Conservation (phyloP, 2,329 filamentous ascomycete genomes). For the Aspergillus awamori region DNA sequence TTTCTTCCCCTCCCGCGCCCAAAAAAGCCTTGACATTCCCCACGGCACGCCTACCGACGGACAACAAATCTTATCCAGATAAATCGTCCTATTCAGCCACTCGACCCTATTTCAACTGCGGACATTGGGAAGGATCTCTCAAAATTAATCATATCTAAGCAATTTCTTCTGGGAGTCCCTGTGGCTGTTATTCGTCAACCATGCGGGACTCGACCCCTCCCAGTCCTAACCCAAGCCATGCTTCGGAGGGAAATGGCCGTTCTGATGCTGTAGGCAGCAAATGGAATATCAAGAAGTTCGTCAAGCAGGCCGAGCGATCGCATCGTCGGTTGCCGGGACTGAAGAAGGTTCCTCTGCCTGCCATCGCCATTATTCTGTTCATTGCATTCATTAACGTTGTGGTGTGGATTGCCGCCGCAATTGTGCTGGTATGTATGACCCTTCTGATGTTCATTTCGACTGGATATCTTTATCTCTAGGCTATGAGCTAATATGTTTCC, state of each 20-base stretch:
- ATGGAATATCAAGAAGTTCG: conserved; percentile 35
- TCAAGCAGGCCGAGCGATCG: conserved; percentile 47
- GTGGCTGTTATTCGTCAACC: background rate
- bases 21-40: background rate
- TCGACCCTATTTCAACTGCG: background rate
- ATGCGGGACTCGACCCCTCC: conserved; percentile 17
- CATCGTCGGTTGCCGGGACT: conserved; percentile 59
- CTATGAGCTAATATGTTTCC: conserved; percentile 16
- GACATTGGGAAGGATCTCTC: background rate
- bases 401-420: conserved; percentile 61
- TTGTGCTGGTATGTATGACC: conserved; percentile 54
- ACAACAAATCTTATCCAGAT: background rate
- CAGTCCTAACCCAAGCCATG: background rate
- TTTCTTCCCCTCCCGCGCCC: background rate
- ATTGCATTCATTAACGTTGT: conserved; percentile 58
- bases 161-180: background rate
- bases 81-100: background rate
- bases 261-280: conserved; percentile 22
- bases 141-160: background rate
- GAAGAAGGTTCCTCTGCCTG: conserved; percentile 58
- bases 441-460: background rate
- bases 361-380: conserved; percentile 59
- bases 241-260: background rate
- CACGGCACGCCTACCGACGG: background rate
- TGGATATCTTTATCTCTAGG: background rate